Evolutionary conservation across 805 yeast species (phyloP), one percentile per base, ranked within the genome.

Genomic region (Starmerella vitae): DNA sequence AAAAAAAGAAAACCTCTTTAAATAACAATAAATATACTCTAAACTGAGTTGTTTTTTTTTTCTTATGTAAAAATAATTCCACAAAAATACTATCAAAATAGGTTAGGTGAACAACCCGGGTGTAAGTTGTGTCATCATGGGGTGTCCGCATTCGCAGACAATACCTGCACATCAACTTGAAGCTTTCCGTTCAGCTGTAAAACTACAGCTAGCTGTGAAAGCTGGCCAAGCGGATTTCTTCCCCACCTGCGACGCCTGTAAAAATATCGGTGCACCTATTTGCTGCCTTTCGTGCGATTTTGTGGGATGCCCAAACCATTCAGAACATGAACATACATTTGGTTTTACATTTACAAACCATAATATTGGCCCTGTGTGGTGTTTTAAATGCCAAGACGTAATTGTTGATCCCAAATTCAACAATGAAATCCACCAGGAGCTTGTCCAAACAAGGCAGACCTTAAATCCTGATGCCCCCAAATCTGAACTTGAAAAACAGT

Each of bases 321-420:
- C 42, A 8, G 33, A 30, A 6, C 50, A 47, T 35, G 43, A 34
- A 21, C 83, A 76, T 58, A 55, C 65, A 2, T 67, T 75, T 55
- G 83, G 78, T 18, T 76, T 83, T 28, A 85, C 79, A 56, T 65
- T 56, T 17, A 45, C 84, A 3, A 62, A 64, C 15, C 68, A 73
- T 36, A 86, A 86, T 1, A 66, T 76, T 33, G 54, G 43, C 20
- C 34, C 34, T 8, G 58, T 86, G 32, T 78, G 72, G 53, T 88
- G 97, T 57, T 79, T 80, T 58, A 72, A 68, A 55, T 88, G 97
- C 59, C 70, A 71, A 13, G 76, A 77, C 49, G 78, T 77, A 52
- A 72, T 81, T 20, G 70, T 76, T 44, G 79, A 79, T 49, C 66
- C 38, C 32, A 20, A 30, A 14, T 45, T 42, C 34, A 43, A 37